phyloP scores from a whole-genome alignment of 1,284 basidiomycete genomes.

The Apiotrichum porosum region DNA sequence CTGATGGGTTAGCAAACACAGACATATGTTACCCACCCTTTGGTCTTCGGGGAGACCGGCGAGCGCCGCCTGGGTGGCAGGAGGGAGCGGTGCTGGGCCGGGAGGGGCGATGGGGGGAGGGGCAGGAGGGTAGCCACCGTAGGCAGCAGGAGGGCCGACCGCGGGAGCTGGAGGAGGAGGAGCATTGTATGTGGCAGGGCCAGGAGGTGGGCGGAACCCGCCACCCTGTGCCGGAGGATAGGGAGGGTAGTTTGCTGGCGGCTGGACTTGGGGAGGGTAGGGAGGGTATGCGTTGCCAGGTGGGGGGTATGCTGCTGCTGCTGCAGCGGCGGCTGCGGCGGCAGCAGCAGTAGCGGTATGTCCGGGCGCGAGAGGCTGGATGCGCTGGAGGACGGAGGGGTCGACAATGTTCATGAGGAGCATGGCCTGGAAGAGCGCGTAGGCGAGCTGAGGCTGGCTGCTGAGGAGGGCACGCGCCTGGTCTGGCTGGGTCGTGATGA shows the following conservation, averaged over 20 bases:
- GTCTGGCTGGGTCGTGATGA: constrained; percentile 85
- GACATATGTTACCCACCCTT: constrained; percentile 30
- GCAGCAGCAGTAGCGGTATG: constrained; percentile 21
- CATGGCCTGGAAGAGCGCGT: constrained; percentile 93
- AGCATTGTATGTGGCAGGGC: constrained; percentile 13
- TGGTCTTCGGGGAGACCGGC: constrained; percentile 46
- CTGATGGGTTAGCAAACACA: constrained; percentile 47
- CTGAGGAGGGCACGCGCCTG: constrained; percentile 76
- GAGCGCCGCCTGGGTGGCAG: constrained; percentile 39
- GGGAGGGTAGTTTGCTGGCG: constrained; percentile 22
- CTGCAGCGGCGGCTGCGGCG: constrained; percentile 7
- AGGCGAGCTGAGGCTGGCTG: constrained; percentile 86
- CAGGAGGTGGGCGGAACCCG: constrained; percentile 30
- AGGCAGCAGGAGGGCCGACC: too few species aligned
- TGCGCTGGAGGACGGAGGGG: constrained; percentile 57
- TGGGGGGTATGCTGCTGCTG: constrained; percentile 21
- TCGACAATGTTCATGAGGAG: constrained; percentile 94
- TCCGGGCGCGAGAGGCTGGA: constrained; percentile 34
- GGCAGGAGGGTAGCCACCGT: constrained; percentile 16
- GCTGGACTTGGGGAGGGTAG: constrained; percentile 44
- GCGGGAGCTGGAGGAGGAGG: constrained; percentile 45
- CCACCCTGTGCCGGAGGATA: constrained; percentile 12
- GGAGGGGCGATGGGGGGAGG: constrained; percentile 25
- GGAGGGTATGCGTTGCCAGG: constrained; percentile 14
- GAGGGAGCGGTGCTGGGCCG: constrained; percentile 27